Base-by-base conservation (phyloP, 768 basidiomycete species). In the Symmetrospora coprosmae region DNA sequence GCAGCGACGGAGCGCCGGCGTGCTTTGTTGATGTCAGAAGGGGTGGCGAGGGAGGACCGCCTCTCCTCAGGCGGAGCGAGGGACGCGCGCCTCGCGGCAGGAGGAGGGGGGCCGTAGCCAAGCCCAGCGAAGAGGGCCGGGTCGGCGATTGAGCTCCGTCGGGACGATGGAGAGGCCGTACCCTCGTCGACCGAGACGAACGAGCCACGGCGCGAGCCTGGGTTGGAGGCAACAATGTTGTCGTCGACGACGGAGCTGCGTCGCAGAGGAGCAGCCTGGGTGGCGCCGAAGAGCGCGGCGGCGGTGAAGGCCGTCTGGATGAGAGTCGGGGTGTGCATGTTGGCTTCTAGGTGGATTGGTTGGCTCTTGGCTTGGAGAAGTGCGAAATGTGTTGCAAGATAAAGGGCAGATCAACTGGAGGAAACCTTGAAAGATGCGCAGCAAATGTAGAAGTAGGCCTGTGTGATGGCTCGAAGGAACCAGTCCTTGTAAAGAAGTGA, bases 321-420 rank as follows among this genome's bases (percentile, higher is more conserved):
- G 25, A 58, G 55, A 58, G 55, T 58, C 9, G 55, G 55, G 3
- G 55, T 58, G 30, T 58, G 55, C 55, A 58, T 58, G 14, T 3
- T 58, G 25, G 8, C 41, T 31, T n/a, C 5, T 33, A 28, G n/a
- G 17, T 34, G 21, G n/a, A 43, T 46, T 43, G 33, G 28, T 41
- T 17, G 38, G 16, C n/a, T 46, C 21, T 30, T 31, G 49, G 31
- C 11, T 9, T 50, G 8, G 48, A 28, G 48, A 34, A 34, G 49
- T 33, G 4, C 38, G 27, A 31, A 47, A 9, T 8, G 4, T 19
- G n/a, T n/a, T n/a, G n/a, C n/a, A n/a, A n/a, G n/a, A n/a, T n/a
- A n/a, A n/a, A n/a, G n/a, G n/a, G n/a, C n/a, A n/a, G n/a, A n/a
- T n/a, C n/a, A n/a, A n/a, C n/a, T n/a, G n/a, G n/a, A n/a, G n/a